Percentiles rank a stretch among this genome's conserved stretches.
Conservation (phyloP, 2,329 filamentous ascomycete genomes). For the Claviceps monticola region DNA sequence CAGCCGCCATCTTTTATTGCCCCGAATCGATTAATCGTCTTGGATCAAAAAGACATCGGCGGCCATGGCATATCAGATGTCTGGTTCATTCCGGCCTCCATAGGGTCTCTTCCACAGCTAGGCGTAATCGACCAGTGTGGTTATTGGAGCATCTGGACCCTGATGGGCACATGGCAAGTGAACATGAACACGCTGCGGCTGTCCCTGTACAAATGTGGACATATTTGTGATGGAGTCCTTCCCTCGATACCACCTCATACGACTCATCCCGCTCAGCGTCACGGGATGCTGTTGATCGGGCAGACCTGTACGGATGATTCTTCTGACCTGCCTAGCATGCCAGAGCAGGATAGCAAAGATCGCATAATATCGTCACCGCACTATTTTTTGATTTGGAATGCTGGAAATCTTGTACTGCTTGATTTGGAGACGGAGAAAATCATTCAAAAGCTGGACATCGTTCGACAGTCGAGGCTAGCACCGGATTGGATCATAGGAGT, state of each 20-base stretch:
- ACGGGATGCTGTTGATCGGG: slow-evolving; percentile 31
- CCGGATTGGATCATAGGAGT: slow-evolving; percentile 41
- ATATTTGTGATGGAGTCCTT: slow-evolving; percentile 27
- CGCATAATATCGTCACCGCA: slow-evolving; percentile 4
- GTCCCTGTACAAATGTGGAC: slow-evolving; percentile 26
- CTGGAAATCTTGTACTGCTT: slow-evolving; percentile 19
- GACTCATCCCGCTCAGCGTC: slow-evolving; percentile 19
- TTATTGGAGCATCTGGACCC: slow-evolving; percentile 55
- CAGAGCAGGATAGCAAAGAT: slow-evolving; percentile 1
- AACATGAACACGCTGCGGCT: slow-evolving; percentile 21
- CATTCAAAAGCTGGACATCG: slow-evolving; percentile 14
- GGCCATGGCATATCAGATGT: slow-evolving; percentile 46
- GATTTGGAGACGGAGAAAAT: slow-evolving; percentile 21
- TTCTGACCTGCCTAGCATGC: slow-evolving; percentile 9
- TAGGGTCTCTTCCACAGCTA: slow-evolving; percentile 42
- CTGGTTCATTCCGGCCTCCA: slow-evolving; percentile 42
- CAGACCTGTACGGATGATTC: slow-evolving; percentile 10
- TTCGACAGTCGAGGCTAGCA: slow-evolving; percentile 12
- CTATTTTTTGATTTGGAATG: slow-evolving; percentile 24
- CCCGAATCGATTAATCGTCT: slow-evolving; percentile 37
- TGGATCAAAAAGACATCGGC: slow-evolving; percentile 39
- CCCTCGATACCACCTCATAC: slow-evolving; percentile 18
- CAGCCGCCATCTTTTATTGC: slow-evolving; percentile 36
- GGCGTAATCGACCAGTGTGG: slow-evolving; percentile 52
- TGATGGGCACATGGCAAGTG: slow-evolving; percentile 25